Percentiles rank a stretch among this genome's conserved stretches.
Conservation (phyloP, 352 stramenopile species). For the Phytopythium kandeliae region DNA sequence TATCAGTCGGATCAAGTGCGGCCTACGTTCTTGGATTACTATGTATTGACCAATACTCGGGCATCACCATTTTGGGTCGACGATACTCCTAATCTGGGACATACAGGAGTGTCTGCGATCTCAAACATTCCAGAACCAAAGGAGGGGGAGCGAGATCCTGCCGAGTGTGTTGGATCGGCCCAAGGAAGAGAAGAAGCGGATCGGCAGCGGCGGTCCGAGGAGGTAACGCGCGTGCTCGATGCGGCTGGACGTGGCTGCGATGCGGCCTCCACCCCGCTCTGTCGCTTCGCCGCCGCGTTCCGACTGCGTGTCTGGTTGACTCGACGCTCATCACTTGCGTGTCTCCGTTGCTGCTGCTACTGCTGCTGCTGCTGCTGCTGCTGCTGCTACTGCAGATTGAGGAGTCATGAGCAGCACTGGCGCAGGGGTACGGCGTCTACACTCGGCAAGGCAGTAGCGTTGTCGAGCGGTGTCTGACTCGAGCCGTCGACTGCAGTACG, state of each 20-base stretch:
- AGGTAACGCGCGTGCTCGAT: neutral
- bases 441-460: neutral
- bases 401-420: constrained; percentile 78
- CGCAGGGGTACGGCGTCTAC: constrained; percentile 37
- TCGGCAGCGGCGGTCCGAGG: neutral
- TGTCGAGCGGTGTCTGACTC: neutral
- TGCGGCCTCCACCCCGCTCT: neutral
- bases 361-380: neutral
- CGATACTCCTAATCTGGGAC: too few species aligned
- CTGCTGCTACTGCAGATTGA: neutral
- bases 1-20: too few species aligned
- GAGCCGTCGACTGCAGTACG: constrained; percentile 36
- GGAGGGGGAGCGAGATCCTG: neutral
- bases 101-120: too few species aligned
- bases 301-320: neutral
- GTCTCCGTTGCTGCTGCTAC: too few species aligned
- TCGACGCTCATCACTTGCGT: neutral
- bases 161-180: neutral
- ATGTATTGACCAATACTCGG: too few species aligned
- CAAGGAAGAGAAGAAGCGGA: neutral
- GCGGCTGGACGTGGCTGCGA: neutral
- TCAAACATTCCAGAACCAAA: too few species aligned
- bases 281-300: neutral
- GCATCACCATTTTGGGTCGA: too few species aligned
- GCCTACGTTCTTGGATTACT: too few species aligned